Conservation (phyloP, 306 rosid genomes). For the Coriaria nepalensis region DNA sequence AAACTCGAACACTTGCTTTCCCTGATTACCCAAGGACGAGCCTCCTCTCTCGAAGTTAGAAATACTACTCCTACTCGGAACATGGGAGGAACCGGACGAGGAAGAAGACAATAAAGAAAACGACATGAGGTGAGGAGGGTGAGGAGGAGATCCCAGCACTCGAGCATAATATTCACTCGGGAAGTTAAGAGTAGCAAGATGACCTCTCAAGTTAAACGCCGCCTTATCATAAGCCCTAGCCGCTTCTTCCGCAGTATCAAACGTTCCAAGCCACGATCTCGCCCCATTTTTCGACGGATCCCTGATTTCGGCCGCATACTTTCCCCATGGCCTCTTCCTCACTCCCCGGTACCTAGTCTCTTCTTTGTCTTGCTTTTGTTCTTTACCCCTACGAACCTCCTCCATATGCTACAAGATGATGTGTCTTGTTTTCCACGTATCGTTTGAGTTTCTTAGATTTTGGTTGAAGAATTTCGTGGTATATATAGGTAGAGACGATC, state of each 20-base stretch:
- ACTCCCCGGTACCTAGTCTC: conserved; percentile 11
- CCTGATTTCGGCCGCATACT: conserved; percentile 13
- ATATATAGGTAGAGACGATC: conserved; percentile 2
- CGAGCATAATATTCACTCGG: conserved; percentile 11
- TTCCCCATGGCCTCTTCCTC: conserved; percentile 14
- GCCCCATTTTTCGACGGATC: conserved; percentile 10
- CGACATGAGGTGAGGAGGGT: conserved; percentile 8
- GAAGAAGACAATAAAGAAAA: not conserved
- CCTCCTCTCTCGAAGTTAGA: not conserved
- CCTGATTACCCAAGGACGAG: not conserved
- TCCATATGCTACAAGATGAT: not conserved
- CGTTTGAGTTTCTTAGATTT: not conserved
- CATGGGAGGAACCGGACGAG: not conserved
- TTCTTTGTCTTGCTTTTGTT: conserved; percentile 3
- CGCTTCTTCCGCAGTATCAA: conserved; percentile 11
- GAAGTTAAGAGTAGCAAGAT: conserved; percentile 9
- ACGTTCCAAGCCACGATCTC: conserved; percentile 14
- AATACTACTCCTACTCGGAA: not conserved
- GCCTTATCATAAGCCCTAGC: conserved; percentile 13
- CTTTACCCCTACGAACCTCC: conserved; percentile 7
- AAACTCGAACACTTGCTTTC: conserved; percentile 3
- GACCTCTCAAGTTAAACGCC: conserved; percentile 12
- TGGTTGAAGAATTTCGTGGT: not conserved
- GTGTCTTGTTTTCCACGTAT: not conserved
- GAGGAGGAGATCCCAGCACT: conserved; percentile 16